Base-by-base conservation (phyloP, 192 early-diverging fungal species). In the Oehlia diaphana region DNA sequence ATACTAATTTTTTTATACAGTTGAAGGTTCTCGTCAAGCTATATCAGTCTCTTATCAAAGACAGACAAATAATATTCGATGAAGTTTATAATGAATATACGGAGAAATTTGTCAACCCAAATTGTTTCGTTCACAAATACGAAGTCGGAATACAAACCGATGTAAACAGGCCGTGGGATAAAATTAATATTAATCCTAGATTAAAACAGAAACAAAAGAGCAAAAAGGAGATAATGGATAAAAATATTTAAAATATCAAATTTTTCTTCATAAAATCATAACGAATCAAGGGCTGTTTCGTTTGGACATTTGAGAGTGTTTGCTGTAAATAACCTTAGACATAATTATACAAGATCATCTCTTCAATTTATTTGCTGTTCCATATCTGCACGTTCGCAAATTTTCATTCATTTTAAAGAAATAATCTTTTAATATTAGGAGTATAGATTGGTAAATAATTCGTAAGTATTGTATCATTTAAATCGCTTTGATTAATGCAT, bases 71-170 rank as follows among this genome's bases (percentile, higher is more conserved):
- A 14, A 69, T 92, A 73, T 89, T 86, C 76, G 85, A 84, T 5
- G 86, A 90, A 74, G 86, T 91, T 44, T 80, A 87, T 42, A 80
- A 85, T 71, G 91, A 92, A 82, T 92, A 92, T 76, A 89, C 91
- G 78, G 72, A 76, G 67, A 90, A 85, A 61, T 91, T 91, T 83
- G 91, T 92, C 28, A 78, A 92, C 42, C 91, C 91, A 9, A 82
- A 85, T 9, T 82, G 91, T 50, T 91, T 91, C 83, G 88, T 89
- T 4, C 84, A 86, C 19, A 91, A 87, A 71, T 82, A 53, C 31
- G 91, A 92, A 79, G 74, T 82, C n/a, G 80, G 81, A 1, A 86
- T 83, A 2, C 76, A 82, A 33, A 70, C 69, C 9, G 83, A 77
- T 71, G 72, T 68, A 0, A 13, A 39, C 21, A 39, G 16, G 9